Evolutionary conservation across 345 rosid species (phyloP).

Genomic region (Carallia brachiata): DNA sequence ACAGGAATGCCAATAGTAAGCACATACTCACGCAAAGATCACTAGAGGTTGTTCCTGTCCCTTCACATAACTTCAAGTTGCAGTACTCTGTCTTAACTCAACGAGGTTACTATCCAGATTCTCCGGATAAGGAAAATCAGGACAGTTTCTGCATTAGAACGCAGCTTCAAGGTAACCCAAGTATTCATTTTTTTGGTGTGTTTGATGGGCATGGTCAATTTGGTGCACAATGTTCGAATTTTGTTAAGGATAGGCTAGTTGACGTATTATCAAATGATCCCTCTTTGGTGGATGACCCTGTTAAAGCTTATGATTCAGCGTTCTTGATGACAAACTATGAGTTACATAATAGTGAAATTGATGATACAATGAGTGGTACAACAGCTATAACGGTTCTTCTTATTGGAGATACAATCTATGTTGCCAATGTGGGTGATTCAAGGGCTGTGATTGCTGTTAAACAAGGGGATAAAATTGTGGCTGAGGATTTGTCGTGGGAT

Average conservation of each 20-base stretch:
- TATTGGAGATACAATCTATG: conserved; percentile 70
- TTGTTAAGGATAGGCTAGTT: conserved; percentile 68
- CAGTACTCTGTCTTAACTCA: conserved; percentile 76
- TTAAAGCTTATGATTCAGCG: conserved; percentile 66
- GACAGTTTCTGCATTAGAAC: conserved; percentile 77
- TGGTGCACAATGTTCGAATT: conserved; percentile 77
- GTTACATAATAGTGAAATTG: conserved; percentile 71
- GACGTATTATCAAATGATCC: conserved; percentile 64
- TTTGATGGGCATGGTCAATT: conserved; percentile 87
- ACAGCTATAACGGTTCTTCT: conserved; percentile 92
- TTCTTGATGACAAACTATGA: conserved; percentile 58
- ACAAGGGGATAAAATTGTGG: conserved; percentile 53
- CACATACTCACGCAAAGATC: conserved; percentile 55
- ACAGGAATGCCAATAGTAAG: conserved; percentile 28
- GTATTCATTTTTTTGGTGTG: conserved; percentile 89
- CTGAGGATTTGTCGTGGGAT: conserved; percentile 83
- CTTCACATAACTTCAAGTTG: conserved; percentile 60
- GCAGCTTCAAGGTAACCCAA: conserved; percentile 76
- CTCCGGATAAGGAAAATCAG: conserved; percentile 80
- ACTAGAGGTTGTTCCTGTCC: conserved; percentile 57
- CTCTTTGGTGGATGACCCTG: conserved; percentile 62
- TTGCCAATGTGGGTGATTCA: conserved; percentile 98
- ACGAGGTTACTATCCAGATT: conserved; percentile 81
- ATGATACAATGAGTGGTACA: conserved; percentile 93
- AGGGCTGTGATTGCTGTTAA: conserved; percentile 86